A percentile compares a stretch with the other conserved stretches of the same genome.
Evolutionary conservation across 495 filamentous ascomycete genomes (phyloP).

Genomic region (Penicillium riverlandense): DNA sequence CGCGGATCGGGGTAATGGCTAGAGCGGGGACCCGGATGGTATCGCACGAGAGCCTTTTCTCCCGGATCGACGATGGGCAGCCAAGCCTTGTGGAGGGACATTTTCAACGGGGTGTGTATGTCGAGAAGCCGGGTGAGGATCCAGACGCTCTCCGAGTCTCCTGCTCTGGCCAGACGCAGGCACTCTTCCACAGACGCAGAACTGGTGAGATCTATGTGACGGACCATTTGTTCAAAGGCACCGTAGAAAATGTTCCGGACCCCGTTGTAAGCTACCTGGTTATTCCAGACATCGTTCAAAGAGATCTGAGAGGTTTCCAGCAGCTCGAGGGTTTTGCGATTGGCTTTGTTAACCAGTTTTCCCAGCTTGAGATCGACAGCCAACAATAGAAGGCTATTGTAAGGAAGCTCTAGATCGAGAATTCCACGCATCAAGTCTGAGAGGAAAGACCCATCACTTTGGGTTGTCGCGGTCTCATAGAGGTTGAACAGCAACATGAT

Average conservation of each 20-base stretch:
- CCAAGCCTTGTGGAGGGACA: slow-evolving; percentile 30
- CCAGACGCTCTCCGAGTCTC: slow-evolving; percentile 24
- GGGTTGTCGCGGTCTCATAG: slow-evolving; percentile 14
- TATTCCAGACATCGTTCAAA: slow-evolving; percentile 23
- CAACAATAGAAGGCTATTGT: slow-evolving; percentile 22
- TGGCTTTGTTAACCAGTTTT: slow-evolving; percentile 15
- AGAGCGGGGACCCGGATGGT: slow-evolving; percentile 16
- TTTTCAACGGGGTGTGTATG: slow-evolving; percentile 32
- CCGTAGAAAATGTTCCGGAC: slow-evolving; percentile 16
- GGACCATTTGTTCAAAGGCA: slow-evolving; percentile 24
- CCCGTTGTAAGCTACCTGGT: slow-evolving; percentile 20
- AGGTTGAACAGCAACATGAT: slow-evolving; percentile 22
- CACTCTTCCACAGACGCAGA: slow-evolving; percentile 20
- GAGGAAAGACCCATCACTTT: slow-evolving; percentile 17
- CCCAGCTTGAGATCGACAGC: slow-evolving; percentile 20
- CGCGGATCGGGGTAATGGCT: slow-evolving; percentile 27
- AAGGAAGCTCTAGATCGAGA: slow-evolving; percentile 26
- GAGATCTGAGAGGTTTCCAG: slow-evolving; percentile 24
- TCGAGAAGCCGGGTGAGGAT: slow-evolving; percentile 29
- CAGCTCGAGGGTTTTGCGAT: slow-evolving; percentile 16
- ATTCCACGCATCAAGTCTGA: slow-evolving; percentile 22
- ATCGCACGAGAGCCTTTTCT: slow-evolving; percentile 23
- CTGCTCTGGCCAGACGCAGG: slow-evolving; percentile 24
- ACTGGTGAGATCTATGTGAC: slow-evolving; percentile 27
- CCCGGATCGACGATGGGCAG: slow-evolving; percentile 18